Conservation (phyloP, 192 early-diverging fungal species). For the Pilaira anomala region DNA sequence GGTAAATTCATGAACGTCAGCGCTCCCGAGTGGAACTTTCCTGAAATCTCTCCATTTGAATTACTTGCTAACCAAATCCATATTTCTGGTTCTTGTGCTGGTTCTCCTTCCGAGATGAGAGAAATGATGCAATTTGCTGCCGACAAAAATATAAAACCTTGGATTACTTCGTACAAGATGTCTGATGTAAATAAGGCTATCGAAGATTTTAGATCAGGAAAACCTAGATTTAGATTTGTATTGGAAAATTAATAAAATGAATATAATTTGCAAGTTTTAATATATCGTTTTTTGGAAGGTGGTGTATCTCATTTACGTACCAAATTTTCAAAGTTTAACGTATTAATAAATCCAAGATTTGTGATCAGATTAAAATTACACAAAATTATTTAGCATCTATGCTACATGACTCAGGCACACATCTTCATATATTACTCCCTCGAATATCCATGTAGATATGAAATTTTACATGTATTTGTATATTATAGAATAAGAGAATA, state of each 20-base stretch:
- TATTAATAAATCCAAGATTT: too few species aligned
- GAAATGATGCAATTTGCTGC: slow-evolving; percentile 66
- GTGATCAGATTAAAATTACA: too few species aligned
- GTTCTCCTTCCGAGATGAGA: slow-evolving; percentile 45
- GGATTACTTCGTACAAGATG: slow-evolving; percentile 62
- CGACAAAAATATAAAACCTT: slow-evolving; percentile 56
- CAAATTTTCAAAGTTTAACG: too few species aligned
- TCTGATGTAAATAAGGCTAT: slow-evolving; percentile 58
- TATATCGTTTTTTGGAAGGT: too few species aligned
- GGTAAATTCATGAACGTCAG: slow-evolving; percentile 63
- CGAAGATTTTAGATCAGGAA: slow-evolving; percentile 53
- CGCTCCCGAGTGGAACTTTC: slow-evolving; percentile 41
- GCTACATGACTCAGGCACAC: too few species aligned
- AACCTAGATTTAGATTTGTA: slow-evolving; percentile 66
- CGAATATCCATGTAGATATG: too few species aligned
- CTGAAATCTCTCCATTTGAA: slow-evolving; percentile 32
- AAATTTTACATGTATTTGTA: too few species aligned
- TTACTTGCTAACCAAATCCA: slow-evolving; percentile 46
- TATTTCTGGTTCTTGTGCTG: slow-evolving; percentile 63
- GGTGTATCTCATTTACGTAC: too few species aligned
- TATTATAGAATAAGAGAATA: too few species aligned
- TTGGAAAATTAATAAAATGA: slow-evolving; percentile 48
- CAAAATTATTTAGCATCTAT: too few species aligned
- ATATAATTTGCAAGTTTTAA: too few species aligned
- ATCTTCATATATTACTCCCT: too few species aligned